A percentile compares a stretch with the other conserved stretches of the same genome.
Evolutionary conservation across 78 protist genomes (phyloP).

Genomic region (Dictyostelium intermedium): DNA sequence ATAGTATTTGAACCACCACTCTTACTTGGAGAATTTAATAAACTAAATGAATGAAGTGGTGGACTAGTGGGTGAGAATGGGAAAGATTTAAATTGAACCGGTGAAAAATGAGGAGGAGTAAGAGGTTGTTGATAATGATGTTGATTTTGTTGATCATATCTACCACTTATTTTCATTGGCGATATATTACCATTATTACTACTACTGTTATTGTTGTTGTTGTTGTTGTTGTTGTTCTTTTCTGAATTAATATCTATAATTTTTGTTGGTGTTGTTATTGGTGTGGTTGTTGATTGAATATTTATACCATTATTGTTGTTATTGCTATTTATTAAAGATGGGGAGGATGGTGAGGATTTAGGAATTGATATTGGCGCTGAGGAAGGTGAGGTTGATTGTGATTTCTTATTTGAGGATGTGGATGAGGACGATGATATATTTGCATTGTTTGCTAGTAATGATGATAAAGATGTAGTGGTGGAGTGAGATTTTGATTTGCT

Average conservation of each 20-base stretch:
- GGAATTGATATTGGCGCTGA: slow-evolving; percentile 73
- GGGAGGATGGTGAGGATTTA: neutral
- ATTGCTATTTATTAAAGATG: neutral
- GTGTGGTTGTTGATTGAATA: neutral
- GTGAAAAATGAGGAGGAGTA: slow-evolving; percentile 57
- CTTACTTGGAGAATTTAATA: neutral
- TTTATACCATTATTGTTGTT: neutral
- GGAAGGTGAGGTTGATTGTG: slow-evolving; percentile 46
- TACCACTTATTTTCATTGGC: neutral
- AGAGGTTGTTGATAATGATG: neutral
- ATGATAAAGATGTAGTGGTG: neutral
- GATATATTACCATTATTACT: neutral
- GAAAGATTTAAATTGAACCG: neutral
- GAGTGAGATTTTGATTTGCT: neutral
- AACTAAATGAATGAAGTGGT: neutral
- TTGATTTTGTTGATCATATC: neutral
- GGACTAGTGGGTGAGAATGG: slow-evolving; percentile 54
- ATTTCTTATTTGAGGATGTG: neutral
- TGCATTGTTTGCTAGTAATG: neutral
- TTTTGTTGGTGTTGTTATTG: neutral
- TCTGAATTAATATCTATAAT: neutral
- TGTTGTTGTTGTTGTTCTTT: too few species aligned
- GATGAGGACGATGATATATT: neutral
- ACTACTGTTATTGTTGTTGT: too few species aligned
- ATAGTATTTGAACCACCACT: neutral